Evolutionary conservation across 1,284 basidiomycete species (phyloP), one percentile per base, ranked within the genome.

Genomic region (Sparassis latifolia): DNA sequence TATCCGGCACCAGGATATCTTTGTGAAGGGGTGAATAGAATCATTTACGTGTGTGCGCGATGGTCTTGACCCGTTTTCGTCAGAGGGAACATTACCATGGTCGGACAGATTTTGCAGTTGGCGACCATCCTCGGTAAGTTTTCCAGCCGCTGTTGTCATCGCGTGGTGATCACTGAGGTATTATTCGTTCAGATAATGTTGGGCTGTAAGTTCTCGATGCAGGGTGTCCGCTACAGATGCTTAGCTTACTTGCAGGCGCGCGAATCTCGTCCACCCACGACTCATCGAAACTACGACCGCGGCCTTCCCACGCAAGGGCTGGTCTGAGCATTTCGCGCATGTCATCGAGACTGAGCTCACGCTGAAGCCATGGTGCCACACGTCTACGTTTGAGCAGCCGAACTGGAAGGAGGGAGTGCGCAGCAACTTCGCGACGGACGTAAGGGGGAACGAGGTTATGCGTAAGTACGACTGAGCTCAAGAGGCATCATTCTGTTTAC

Each of bases 1-100:
- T 54, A 71, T 82, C 49, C 65, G 78, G 45, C 79, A 80, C 63
- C 79, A 82, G 59, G 79, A 81, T 58, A 75, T 80, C 46, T 76
- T 78, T 52, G 77, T 78, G 6, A 76, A 74, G 54, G 78, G 77
- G 73, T 66, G 39, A 31, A 58, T 52, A n/a, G 10, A 20, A 3
- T 28, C 10, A 28, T 9, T n/a, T 9, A 6, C 9, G 27, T n/a
- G 3, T 20, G 0, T 28, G 10, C 10, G 12, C 29, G 20, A 33
- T 3, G 3, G 46, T n/a, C 35, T 30, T 29, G 35, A 30, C 10
- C 27, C 5, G 5, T 6, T 32, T 27, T 29, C 20, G 20, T 3
- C 46, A 65, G 66, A 1, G 76, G 76, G 1, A 78, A 77, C 53
- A 79, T 79, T 55, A 78, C 78, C 2, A 69, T 71, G 64, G 70